Base-by-base conservation (phyloP, 257 asterid species). In the Solanum tarapatanum region DNA sequence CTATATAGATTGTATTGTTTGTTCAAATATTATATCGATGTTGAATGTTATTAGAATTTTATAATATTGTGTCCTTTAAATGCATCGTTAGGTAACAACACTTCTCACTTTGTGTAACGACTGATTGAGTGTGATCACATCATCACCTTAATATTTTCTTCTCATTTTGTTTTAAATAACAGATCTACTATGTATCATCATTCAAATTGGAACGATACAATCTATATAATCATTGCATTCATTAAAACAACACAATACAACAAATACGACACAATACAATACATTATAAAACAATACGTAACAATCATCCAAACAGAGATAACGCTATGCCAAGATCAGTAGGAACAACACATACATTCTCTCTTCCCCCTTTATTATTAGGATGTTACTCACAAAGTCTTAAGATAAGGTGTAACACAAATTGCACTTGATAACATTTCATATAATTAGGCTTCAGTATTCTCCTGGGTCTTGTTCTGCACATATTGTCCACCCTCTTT, bases 391-490 rank as follows among this genome's bases (percentile, higher is more conserved):
- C 21, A 68, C 28, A 68, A 32, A 21, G n/a, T 23, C 35, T 14
- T 28, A n/a, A 30, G 55, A 69, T 45, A 45, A 80, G 70, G 41
- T 14, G 43, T 1, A 82, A 48, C 85, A 82, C 70, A 82, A 80
- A 43, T 26, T 80, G 66, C 68, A 80, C 68, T 43, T 8, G 2
- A 43, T 45, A 45, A 28, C 66, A 77, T 23, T 28, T 24, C 69
- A 30, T 16, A 48, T 48, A 17, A 30, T 82, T 30, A 82, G 69
- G 85, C 85, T 51, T 80, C 86, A 13, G 82, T 36, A 48, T 51
- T 82, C 48, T 86, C 89, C 28, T 33, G 62, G 64, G 80, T 21
- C 43, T 88, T 43, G 21, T 73, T 80, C 84, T 82, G 90, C 86
- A 24, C 60, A 45, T 7, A 35, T 3, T 87, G 62, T 26, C 86